Percentiles rank a stretch among this genome's conserved stretches.
Conservation (phyloP, 352 stramenopile species). For the Phytopythium oedochilum region DNA sequence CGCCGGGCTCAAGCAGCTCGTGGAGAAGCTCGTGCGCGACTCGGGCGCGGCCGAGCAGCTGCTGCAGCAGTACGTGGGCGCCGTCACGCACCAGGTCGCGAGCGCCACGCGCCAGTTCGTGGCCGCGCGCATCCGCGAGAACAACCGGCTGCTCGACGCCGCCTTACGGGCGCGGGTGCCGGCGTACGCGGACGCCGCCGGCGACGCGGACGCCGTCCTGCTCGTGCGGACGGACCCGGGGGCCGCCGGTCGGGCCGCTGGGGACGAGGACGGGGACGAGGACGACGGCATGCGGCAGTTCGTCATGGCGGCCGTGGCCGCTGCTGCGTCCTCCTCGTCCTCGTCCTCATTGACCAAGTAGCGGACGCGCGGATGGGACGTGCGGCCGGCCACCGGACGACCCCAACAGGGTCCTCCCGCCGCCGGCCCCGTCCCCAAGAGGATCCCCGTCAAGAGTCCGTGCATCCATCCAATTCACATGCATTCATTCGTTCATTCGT, state of each 20-base stretch:
- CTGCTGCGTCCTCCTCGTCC: background rate
- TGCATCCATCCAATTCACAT: too few relatives aligned
- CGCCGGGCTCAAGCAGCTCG: slow-evolving; percentile 62
- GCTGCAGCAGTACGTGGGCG: slow-evolving; percentile 80
- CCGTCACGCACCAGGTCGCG: slow-evolving; percentile 80
- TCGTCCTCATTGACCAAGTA: too few relatives aligned
- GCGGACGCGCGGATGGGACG: too few relatives aligned
- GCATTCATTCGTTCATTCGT: too few relatives aligned
- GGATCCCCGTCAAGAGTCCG: too few relatives aligned
- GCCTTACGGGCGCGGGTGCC: slow-evolving; percentile 66
- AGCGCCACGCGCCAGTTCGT: slow-evolving; percentile 81
- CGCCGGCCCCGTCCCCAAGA: background rate
- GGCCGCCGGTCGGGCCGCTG: slow-evolving; percentile 7
- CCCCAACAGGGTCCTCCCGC: background rate
- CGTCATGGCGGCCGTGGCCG: slow-evolving; percentile 6
- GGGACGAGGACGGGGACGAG: slow-evolving; percentile 28
- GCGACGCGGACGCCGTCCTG: slow-evolving; percentile 65
- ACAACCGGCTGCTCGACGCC: slow-evolving; percentile 74
- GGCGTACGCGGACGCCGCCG: slow-evolving; percentile 60
- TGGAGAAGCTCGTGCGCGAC: slow-evolving; percentile 75
- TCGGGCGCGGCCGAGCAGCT: slow-evolving; percentile 62
- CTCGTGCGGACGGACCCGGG: slow-evolving; percentile 34
- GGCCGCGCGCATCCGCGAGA: slow-evolving; percentile 73
- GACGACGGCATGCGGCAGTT: slow-evolving; percentile 28
- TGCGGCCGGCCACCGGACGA: background rate